Evolutionary conservation across 2,329 filamentous ascomycete genomes (phyloP), one percentile per base, ranked within the genome.

Genomic region (Aspergillus hiratsukae): DNA sequence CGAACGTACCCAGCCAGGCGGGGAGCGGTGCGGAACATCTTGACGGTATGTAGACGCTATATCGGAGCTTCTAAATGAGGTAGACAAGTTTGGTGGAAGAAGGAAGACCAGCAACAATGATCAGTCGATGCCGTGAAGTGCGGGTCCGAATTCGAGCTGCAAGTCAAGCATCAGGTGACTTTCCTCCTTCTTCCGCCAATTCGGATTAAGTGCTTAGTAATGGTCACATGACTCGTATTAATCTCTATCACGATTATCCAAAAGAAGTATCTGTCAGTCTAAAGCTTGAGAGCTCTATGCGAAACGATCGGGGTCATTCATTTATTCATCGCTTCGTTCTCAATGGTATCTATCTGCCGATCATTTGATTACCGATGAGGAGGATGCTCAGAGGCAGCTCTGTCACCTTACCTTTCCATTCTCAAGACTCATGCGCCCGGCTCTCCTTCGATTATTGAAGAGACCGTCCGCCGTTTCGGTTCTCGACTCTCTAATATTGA

Each of bases 21-120:
- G 66, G 75, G 74, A 61, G 68, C 64, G 60, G 75, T 76, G 67
- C 72, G 73, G 65, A 73, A 72, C 67, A 76, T 77, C 62, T 69
- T 73, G 67, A 63, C 66, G 67, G 67, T 66, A 55, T 64, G 61
- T 49, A 55, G 61, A 58, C 57, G 60, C 61, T 60, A 64, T 57
- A 63, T 61, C 53, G 56, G 61, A 58, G 60, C 59, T 53, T 59
- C 50, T 60, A 62, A 61, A 61, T 60, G 65, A 60, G 60, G 58
- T 49, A 60, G 57, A 56, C 21, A 60, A 61, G 59, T 62, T 62
- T 62, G 64, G 65, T 68, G 63, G 66, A 64, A 61, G 56, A 51
- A 58, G 60, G 66, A 57, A 59, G 49, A 41, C 59, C 52, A 51
- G 58, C 49, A 63, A 48, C 49, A 61, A 57, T 57, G 57, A 60